Base-by-base conservation (phyloP, 2,329 filamentous ascomycete species). In the Graphiopsis chlorocephala region DNA sequence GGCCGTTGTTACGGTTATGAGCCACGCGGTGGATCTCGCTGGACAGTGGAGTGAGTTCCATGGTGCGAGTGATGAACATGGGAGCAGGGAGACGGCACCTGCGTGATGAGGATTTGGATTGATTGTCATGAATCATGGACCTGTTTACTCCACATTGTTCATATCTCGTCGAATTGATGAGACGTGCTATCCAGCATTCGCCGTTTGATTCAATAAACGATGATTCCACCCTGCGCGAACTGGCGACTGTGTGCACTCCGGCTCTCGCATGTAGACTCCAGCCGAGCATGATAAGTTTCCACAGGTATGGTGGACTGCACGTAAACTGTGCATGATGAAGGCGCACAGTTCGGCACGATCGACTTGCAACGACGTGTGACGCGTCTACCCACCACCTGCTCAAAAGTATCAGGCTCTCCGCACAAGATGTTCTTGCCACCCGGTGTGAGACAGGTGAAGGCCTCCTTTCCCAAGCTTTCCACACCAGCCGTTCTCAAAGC, bases 1-100 rank as follows among this genome's bases (percentile, higher is more conserved):
- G 66, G 86, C 88, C 2, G 78, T 87, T 0, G 74, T 31, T 2
- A 62, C 58, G 15, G 67, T 66, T 10, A 62, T 64, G 67, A 64
- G 62, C 42, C 42, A 52, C 17, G 56, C 61, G 33, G 50, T 33
- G 33, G 52, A 58, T 29, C 20, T 67, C 31, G 61, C 50, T 4
- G 56, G 47, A 3, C 63, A 67, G 26, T 65, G 65, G 65, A 62
- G 63, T n/a, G 65, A 67, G 52, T 62, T 67, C 26, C 65, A 67
- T 63, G 63, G 65, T 12, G 65, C 64, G 14, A 65, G 58, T 5
- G 47, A 59, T 12, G 52, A 59, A 33, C 61, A 56, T 38, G 61
- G 45, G 11, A 35, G 52, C 7, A 38, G 53, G 11, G 50, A 29
- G 35, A 59, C 42, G 14, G 31, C 48, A 7, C 33, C 33, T 47